Base-by-base conservation (phyloP, 192 early-diverging fungal species). In the Thamnidium elegans region DNA sequence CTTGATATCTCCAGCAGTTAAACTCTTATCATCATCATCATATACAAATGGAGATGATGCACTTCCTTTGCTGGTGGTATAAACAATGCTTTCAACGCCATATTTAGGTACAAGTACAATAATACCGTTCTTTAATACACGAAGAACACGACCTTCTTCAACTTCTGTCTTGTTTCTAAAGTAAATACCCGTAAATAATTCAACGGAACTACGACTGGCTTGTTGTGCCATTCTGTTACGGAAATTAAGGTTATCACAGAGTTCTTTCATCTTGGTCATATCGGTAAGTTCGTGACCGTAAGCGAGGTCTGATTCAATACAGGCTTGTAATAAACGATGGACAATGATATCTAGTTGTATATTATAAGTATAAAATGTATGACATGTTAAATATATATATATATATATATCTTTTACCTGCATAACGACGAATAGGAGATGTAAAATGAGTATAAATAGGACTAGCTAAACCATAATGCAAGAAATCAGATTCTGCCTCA, bases 401-500 rank as follows among this genome's bases (percentile, higher is more conserved):
- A 32, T 19, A 30, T 58, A 6, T 39, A 3, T 47, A 20, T 48
- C 65, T 1, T 68, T 68, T 74, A 80, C 81, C 84, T 52, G 97
- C 87, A 71, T 99, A 99, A 78, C 97, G 91, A 66, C 97, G 88
- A 76, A 99, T 99, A n/a, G 97, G 97, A 8, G 93, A 95, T 1
- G 97, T 99, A 65, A 99, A 99, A 70, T 99, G 97, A 7, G 97
- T 99, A 83, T 99, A 99, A 55, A 96, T 93, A 13, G 86, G 83
- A 6, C 84, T 81, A 4, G 93, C 92, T 26, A 99, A 84, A 65
- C 94, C 97, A 72, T 97, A 99, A 84, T 99, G 97, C 26, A 66
- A 71, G 75, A 87, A 97, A 4, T 82, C 71, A 15, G 71, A 64
- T 55, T 80, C 75, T 0, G 81, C 59, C n/a, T 89, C 69, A 7